Conservation (phyloP, 352 stramenopile genomes). For the Phytophthora palmivora region DNA sequence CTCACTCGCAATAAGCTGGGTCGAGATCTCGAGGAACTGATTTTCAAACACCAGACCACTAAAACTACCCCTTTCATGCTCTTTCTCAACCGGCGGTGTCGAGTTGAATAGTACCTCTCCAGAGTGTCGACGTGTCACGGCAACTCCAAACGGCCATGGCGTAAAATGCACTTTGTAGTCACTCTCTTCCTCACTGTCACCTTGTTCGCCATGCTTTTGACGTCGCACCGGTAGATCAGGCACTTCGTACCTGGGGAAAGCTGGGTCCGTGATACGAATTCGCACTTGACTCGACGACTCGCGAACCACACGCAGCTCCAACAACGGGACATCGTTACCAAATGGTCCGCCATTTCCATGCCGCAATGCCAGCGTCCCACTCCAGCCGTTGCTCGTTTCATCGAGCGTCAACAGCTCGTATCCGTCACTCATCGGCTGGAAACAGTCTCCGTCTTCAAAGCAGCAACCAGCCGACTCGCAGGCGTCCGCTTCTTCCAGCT, state of each 20-base stretch:
- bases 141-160: slow-evolving; percentile 72
- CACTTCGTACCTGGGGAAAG: slow-evolving; percentile 79
- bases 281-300: slow-evolving; percentile 58
- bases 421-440: slow-evolving; percentile 71
- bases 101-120: slow-evolving; percentile 88
- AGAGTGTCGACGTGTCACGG: slow-evolving; percentile 59
- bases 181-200: not conserved
- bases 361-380: slow-evolving; percentile 58
- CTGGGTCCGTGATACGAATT: slow-evolving; percentile 85
- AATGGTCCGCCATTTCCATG: slow-evolving; percentile 64
- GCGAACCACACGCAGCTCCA: slow-evolving; percentile 71
- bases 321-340: slow-evolving; percentile 72
- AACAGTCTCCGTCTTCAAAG: slow-evolving; percentile 69
- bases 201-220: slow-evolving; percentile 7
- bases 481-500: slow-evolving; percentile 32
- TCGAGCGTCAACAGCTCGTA: slow-evolving; percentile 76
- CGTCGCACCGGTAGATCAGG: slow-evolving; percentile 38
- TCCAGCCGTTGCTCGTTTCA: slow-evolving; percentile 60
- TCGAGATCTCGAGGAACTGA: slow-evolving; percentile 90
- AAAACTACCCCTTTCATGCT: slow-evolving; percentile 37
- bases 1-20: slow-evolving; percentile 43
- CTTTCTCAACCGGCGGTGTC: slow-evolving; percentile 56
- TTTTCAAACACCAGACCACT: slow-evolving; percentile 85
- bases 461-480: slow-evolving; percentile 77
- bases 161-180: slow-evolving; percentile 73